Base-by-base conservation (phyloP, 306 rosid species). In the Parietaria judaica region DNA sequence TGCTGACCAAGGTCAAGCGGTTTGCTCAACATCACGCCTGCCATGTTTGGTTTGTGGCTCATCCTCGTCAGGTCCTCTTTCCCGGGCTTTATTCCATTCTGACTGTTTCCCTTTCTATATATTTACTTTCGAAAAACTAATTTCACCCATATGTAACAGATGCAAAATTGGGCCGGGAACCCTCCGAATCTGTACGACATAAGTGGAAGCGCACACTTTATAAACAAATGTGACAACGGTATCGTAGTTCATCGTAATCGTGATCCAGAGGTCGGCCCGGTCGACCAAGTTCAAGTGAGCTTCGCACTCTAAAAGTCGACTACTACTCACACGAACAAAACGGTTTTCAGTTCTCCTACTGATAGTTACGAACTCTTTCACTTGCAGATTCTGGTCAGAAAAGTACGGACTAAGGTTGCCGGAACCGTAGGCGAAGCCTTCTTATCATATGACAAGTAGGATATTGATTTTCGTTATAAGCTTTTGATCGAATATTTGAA, bases 31-130 rank as follows among this genome's bases (percentile, higher is more conserved):
- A 85, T 84, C 95, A 86, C 50, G 80, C 90, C 55, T 86, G 98
- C 76, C 98, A 86, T 80, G 98, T 92, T 74, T 92, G 95, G 98
- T 92, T 92, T 72, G 98, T 92, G 36, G 98, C 96, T 60, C 98
- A 92, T 77, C 98, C 95, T 47, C 74, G 83, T 63, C 98, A 92
- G 98, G 98, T 92, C 70, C 46, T 79, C 61, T 56, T 4, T 58
- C 36, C 50, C 38, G 34, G 34, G 58, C 50, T 3, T 46, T 64
- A 7, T 60, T 61, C 45, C 38, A 3, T 54, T 31, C 34, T 60
- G 3, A 64, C 67, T 23, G 31, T 38, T 14, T 56, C 53, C 13
- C 16, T 70, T 47, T 39, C 45, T 47, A 14, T 14, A 31, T n/a
- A 31, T 50, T 37, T 49, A 14, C 8, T 41, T 54, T 17, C 53